Conservation (phyloP, 805 yeast genomes). For the Cyberlindnera bimundalis region DNA sequence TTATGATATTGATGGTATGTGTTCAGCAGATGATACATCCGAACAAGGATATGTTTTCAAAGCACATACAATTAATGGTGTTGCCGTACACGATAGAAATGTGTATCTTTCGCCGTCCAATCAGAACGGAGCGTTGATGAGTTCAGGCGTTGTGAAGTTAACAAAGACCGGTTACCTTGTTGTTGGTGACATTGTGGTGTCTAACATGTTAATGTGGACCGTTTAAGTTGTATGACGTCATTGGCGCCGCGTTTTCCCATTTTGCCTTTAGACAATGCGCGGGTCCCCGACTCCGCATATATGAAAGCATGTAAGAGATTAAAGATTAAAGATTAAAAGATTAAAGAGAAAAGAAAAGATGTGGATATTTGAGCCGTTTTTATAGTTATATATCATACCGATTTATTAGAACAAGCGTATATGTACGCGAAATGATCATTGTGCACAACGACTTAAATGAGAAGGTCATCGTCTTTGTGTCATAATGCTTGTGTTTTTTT, state of each 20-base stretch:
- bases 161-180: slow-evolving; percentile 6
- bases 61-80: slow-evolving; percentile 23
- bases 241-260: too few species aligned
- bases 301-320: too few species aligned
- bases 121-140: background rate
- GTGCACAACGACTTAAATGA: background rate
- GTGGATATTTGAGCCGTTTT: too few species aligned
- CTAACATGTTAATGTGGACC: slow-evolving; percentile 15
- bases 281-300: too few species aligned
- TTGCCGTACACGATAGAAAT: slow-evolving; percentile 11
- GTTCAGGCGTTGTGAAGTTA: slow-evolving; percentile 6
- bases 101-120: slow-evolving; percentile 12
- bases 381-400: too few species aligned
- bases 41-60: slow-evolving; percentile 19
- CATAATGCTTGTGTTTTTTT: too few species aligned
- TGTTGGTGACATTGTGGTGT: slow-evolving; percentile 12
- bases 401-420: too few species aligned
- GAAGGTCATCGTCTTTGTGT: background rate
- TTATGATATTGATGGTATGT: slow-evolving; percentile 12
- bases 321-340: too few species aligned
- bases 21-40: slow-evolving; percentile 10
- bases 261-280: too few species aligned
- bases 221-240: too few species aligned
- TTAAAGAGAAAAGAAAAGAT: too few species aligned
- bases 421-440: too few species aligned